Evolutionary conservation across 2,329 filamentous ascomycete species (phyloP).

Genomic region (Aspergillus neotritici): DNA sequence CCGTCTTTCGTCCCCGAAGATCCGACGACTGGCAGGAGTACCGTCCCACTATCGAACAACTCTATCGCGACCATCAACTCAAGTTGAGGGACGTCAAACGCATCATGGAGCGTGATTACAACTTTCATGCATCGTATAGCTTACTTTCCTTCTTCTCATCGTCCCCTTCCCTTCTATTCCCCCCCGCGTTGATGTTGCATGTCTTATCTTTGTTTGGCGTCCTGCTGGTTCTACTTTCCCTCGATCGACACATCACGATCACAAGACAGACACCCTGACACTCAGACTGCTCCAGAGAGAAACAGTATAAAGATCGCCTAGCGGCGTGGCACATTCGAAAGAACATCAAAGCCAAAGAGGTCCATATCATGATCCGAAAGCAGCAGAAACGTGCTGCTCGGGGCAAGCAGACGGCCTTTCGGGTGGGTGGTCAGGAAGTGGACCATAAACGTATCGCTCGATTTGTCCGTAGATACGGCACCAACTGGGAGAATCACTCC

Average conservation of each 20-base stretch:
- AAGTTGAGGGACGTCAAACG: constrained; percentile 33
- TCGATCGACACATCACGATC: constrained; percentile 5
- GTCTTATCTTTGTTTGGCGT: constrained; percentile 7
- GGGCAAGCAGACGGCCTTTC: constrained; percentile 35
- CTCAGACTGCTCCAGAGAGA: constrained; percentile 24
- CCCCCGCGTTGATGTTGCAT: constrained; percentile 1
- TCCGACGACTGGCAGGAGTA: constrained; percentile 35
- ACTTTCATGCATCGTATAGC: constrained; percentile 32
- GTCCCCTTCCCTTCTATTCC: neutral
- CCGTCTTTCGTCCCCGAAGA: constrained; percentile 30
- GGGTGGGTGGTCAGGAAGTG: constrained; percentile 30
- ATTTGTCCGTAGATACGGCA: constrained; percentile 29
- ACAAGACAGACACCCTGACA: constrained; percentile 13
- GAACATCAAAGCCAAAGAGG: constrained; percentile 36
- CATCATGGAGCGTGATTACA: constrained; percentile 34
- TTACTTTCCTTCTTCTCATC: constrained; percentile 7
- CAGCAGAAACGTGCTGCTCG: constrained; percentile 33
- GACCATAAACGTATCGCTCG: constrained; percentile 32
- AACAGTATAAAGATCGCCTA: constrained; percentile 37
- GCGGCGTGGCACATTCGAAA: constrained; percentile 35
- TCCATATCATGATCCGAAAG: constrained; percentile 34
- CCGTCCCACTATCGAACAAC: constrained; percentile 30
- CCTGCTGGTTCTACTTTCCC: neutral
- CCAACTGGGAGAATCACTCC: constrained; percentile 21
- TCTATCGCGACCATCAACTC: constrained; percentile 32